A percentile compares a stretch with the other conserved stretches of the same genome.
These are phyloP conservation scores for Cicer cuneatum DNA, from an alignment of 306 rosid genomes.

Conservation along the genomic window DNA sequence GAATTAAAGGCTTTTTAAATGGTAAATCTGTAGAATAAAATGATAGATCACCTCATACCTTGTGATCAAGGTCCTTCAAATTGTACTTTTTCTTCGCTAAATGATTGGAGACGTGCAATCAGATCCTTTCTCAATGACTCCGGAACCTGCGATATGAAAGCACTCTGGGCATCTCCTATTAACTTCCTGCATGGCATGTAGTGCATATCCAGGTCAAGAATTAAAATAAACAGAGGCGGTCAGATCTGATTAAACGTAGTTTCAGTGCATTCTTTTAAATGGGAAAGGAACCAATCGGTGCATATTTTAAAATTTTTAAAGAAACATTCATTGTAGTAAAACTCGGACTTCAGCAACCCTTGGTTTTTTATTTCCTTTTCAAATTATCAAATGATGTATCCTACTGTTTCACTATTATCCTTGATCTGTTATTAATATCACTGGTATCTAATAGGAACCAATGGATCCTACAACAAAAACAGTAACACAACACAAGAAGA, in stretches of 20 bases:
- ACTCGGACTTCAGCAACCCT: conserved; percentile 15
- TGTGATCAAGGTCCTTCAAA: conserved; percentile 45
- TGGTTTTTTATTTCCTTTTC: neutral
- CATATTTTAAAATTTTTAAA: conserved; percentile 2
- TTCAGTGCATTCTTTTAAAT: conserved; percentile 22
- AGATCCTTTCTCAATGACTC: conserved; percentile 70
- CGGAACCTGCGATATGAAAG: conserved; percentile 64
- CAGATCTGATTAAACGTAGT: conserved; percentile 31
- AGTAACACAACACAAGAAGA: too few species aligned
- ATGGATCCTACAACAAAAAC: too few species aligned
- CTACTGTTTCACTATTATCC: too few species aligned
- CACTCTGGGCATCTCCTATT: conserved; percentile 61
- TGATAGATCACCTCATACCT: conserved; percentile 41
- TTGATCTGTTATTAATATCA: too few species aligned
- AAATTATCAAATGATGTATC: conserved; percentile 16
- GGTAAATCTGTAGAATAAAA: conserved; percentile 13
- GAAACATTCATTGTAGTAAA: conserved; percentile 4
- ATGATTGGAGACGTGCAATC: conserved; percentile 57
- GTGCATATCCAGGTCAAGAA: conserved; percentile 36
- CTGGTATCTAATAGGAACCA: too few species aligned
- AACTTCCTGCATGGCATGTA: conserved; percentile 66
- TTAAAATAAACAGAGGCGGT: conserved; percentile 10
- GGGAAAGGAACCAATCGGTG: conserved; percentile 16
- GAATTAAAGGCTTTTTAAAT: conserved; percentile 24
- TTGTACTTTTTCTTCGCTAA: conserved; percentile 63